Percentiles rank a stretch among this genome's conserved stretches.
Conservation (phyloP, 495 filamentous ascomycete species). For the Xylaria flabelliformis region DNA sequence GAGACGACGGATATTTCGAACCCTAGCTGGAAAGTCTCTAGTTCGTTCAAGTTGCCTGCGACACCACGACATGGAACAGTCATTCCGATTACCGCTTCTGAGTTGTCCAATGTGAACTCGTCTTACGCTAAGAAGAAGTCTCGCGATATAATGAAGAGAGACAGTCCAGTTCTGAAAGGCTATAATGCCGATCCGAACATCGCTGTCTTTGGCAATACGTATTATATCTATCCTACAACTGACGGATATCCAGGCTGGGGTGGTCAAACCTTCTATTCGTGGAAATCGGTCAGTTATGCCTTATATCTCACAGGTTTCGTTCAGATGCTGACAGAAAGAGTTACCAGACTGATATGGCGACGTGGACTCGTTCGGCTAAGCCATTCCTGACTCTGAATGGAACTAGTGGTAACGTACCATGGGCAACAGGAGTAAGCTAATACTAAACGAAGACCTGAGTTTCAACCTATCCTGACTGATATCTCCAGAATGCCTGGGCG, state of each 20-base stretch:
- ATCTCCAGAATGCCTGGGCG: constrained; percentile 26
- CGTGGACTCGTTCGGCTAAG: constrained; percentile 27
- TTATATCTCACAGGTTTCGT: neutral
- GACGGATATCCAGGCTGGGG: constrained; percentile 30
- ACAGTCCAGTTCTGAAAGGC: constrained; percentile 24
- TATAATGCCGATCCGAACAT: constrained; percentile 31
- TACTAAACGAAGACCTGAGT: neutral
- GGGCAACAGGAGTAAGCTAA: constrained; percentile 27
- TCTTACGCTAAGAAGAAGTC: neutral
- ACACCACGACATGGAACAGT: constrained; percentile 35
- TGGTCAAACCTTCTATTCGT: constrained; percentile 30
- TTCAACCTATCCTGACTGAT: neutral
- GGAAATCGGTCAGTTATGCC: constrained; percentile 23
- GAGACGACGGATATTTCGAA: constrained; percentile 34
- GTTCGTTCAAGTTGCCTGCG: constrained; percentile 25
- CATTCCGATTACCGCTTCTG: constrained; percentile 30
- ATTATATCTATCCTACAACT: constrained; percentile 30
- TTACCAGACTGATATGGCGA: constrained; percentile 18
- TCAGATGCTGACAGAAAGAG: neutral
- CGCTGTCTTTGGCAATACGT: constrained; percentile 24
- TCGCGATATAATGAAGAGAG: constrained; percentile 9
- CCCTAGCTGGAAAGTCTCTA: constrained; percentile 29
- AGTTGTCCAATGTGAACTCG: constrained; percentile 9
- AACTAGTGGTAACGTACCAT: constrained; percentile 28
- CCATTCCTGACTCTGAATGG: constrained; percentile 29